A percentile compares a stretch with the other conserved stretches of the same genome.
Evolutionary conservation across 2,329 filamentous ascomycete genomes (phyloP).

Genomic region (Pseudogymnoascus sp.): DNA sequence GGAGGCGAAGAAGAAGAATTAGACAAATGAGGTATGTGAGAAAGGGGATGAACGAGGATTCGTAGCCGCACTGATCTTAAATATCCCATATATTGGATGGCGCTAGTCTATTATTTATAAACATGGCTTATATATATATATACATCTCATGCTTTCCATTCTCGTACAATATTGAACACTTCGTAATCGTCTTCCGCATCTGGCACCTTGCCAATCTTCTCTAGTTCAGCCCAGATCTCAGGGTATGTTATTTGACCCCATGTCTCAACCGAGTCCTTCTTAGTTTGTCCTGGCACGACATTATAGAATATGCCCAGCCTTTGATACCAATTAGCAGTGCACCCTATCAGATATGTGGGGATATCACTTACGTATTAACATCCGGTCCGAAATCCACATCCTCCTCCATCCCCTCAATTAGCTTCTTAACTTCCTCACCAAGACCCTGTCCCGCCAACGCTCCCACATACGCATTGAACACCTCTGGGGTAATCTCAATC

Average conservation of each 20-base stretch:
- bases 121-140: neutral
- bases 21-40: neutral
- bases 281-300: conserved; percentile 54
- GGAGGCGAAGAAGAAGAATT: neutral
- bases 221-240: conserved; percentile 58
- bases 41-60: neutral
- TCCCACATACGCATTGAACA: conserved; percentile 71
- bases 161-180: conserved; percentile 21
- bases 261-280: conserved; percentile 61
- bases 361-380: conserved; percentile 56
- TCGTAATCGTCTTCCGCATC: conserved; percentile 22
- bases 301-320: conserved; percentile 74
- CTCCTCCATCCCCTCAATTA: conserved; percentile 59
- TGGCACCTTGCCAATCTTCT: conserved; percentile 19
- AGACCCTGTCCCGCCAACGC: conserved; percentile 67
- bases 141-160: conserved; percentile 10
- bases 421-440: conserved; percentile 56
- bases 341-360: neutral
- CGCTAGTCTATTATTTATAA: neutral
- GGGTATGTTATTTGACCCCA: conserved; percentile 68
- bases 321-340: neutral
- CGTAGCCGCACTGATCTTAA: neutral
- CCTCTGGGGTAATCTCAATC: conserved; percentile 62
- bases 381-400: conserved; percentile 62
- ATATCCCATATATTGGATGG: neutral